phyloP scores from a whole-genome alignment of 441 rosid genomes.

The Populus hybrid region DNA sequence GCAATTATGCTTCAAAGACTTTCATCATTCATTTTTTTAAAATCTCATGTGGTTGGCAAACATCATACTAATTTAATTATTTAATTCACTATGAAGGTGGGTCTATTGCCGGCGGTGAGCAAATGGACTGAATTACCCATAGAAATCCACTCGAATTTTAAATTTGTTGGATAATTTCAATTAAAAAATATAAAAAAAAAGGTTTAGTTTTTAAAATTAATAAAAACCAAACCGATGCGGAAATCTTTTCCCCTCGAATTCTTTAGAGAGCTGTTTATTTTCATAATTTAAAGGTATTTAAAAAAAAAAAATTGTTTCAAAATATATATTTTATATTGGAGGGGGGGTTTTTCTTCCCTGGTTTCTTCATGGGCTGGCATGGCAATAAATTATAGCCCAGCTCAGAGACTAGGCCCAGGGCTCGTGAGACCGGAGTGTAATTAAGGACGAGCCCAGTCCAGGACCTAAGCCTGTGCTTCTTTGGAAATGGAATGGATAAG shows the following conservation, averaged over 20 bases:
- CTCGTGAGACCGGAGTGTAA: not conserved
- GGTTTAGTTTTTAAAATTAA: too few relatives aligned
- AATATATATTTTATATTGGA: too few relatives aligned
- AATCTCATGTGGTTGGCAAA: not conserved
- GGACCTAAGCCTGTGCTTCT: not conserved
- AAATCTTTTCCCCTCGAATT: too few relatives aligned
- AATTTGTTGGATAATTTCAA: too few relatives aligned
- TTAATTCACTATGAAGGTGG: not conserved
- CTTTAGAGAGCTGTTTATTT: too few relatives aligned
- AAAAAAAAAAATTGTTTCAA: too few relatives aligned
- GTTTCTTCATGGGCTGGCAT: not conserved
- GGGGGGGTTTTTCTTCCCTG: rapidly evolving
- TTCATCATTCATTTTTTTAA: not conserved
- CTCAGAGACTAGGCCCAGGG: not conserved
- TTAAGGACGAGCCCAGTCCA: not conserved
- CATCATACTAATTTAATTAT: not conserved
- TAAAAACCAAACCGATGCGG: too few relatives aligned
- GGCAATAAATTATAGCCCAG: not conserved
- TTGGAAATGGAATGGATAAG: not conserved
- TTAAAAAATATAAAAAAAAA: too few relatives aligned
- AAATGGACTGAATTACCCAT: too few relatives aligned
- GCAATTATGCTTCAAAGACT: not conserved
- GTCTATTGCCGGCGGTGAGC: too few relatives aligned
- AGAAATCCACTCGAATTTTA: too few relatives aligned
- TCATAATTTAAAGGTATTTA: too few relatives aligned